phyloP scores from a whole-genome alignment of 495 filamentous ascomycete genomes.

The Melanomma pulvis-pyrius region DNA sequence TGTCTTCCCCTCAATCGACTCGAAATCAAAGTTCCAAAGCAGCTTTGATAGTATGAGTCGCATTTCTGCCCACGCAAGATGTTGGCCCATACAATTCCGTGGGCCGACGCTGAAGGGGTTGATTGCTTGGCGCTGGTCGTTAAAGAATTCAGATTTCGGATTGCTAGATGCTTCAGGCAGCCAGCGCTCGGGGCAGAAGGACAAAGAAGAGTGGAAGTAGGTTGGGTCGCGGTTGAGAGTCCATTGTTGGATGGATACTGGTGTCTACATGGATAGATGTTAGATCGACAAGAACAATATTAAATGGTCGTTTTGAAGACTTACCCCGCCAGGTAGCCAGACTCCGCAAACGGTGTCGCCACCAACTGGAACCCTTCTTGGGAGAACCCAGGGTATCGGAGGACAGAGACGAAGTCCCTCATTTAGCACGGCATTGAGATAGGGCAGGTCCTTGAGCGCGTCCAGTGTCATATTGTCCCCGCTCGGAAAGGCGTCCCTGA shows the following conservation, averaged over 20 bases:
- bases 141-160: conserved; percentile 11
- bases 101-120: conserved; percentile 40
- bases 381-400: conserved; percentile 39
- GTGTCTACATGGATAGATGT: conserved; percentile 7
- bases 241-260: neutral
- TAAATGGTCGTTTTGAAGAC: neutral
- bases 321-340: conserved; percentile 6
- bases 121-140: conserved; percentile 30
- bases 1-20: neutral
- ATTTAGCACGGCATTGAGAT: conserved; percentile 50
- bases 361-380: neutral
- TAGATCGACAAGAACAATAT: neutral
- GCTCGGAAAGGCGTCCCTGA: conserved; percentile 22
- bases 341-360: conserved; percentile 13
- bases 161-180: neutral
- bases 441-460: conserved; percentile 45
- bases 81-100: conserved; percentile 36
- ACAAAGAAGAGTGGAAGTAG: conserved; percentile 33
- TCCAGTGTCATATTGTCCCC: conserved; percentile 32
- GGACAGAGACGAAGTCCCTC: conserved; percentile 58
- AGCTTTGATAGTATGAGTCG: conserved; percentile 34
- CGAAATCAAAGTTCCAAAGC: conserved; percentile 40
- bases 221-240: conserved; percentile 18
- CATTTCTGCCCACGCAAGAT: conserved; percentile 38
- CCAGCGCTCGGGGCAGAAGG: conserved; percentile 42